Conservation (phyloP, 805 yeast genomes). For the Sungouiella thailandica region DNA sequence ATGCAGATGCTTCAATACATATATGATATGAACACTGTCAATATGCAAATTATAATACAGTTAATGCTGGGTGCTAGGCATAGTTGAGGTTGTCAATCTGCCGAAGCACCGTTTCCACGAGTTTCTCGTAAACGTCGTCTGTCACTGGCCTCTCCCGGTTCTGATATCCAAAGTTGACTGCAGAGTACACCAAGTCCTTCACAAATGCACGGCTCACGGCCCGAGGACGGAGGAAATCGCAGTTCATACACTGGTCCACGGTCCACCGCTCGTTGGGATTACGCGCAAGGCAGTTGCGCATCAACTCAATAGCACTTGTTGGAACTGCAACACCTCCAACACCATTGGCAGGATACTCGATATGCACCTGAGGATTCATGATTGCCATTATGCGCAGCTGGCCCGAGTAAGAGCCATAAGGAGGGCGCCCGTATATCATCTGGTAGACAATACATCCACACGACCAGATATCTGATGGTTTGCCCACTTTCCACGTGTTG, state of each 20-base stretch:
- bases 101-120: conserved; percentile 51
- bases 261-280: conserved; percentile 68
- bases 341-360: conserved; percentile 60
- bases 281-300: conserved; percentile 65
- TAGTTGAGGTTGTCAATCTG: conserved; percentile 39
- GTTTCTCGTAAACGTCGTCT: conserved; percentile 36
- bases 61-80: conserved; percentile 16
- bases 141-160: conserved; percentile 35
- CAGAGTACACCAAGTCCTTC: conserved; percentile 66
- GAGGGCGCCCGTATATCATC: conserved; percentile 91
- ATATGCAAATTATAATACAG: background rate
- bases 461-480: conserved; percentile 96
- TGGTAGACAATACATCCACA: conserved; percentile 95
- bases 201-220: conserved; percentile 64
- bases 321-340: conserved; percentile 64
- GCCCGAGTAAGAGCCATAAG: conserved; percentile 76
- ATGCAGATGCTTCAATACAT: too few relatives aligned
- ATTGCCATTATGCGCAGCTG: conserved; percentile 77
- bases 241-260: conserved; percentile 52
- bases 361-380: conserved; percentile 74
- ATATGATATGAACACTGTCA: too few relatives aligned
- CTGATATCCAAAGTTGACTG: conserved; percentile 65
- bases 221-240: conserved; percentile 71
- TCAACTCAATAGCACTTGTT: conserved; percentile 59
- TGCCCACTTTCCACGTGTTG: conserved; percentile 71